phyloP scores from a whole-genome alignment of 2,329 filamentous ascomycete species.

The Sporothrix protearum region DNA sequence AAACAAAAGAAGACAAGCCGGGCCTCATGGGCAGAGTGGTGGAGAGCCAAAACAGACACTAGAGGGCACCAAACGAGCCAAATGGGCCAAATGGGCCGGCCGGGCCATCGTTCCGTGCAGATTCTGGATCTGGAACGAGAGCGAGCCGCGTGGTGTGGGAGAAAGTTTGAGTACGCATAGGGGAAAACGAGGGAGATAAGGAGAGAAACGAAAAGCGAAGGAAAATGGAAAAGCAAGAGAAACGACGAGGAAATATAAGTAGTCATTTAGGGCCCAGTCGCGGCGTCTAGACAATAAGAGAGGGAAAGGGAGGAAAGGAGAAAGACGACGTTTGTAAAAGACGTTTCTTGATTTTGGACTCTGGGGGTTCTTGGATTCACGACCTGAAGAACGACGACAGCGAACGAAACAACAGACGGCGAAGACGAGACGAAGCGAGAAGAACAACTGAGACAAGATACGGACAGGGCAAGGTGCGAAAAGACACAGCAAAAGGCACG shows the following conservation, averaged over 20 bases:
- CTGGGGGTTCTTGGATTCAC: neutral
- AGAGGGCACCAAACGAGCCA: neutral
- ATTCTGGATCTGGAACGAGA: constrained; percentile 25
- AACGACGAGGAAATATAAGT: neutral
- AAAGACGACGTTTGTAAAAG: neutral
- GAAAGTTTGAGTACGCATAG: neutral
- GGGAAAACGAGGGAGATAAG: neutral
- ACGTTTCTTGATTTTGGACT: neutral
- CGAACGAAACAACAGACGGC: neutral
- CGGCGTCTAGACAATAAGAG: neutral
- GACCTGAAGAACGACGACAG: neutral
- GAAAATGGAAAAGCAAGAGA: no score
- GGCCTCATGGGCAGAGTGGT: neutral
- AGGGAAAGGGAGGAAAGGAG: neutral
- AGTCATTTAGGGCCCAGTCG: neutral
- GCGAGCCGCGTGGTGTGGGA: constrained; percentile 15
- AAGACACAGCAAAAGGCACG: neutral
- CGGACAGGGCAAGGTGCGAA: neutral
- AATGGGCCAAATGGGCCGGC: constrained; percentile 27
- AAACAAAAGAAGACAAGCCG: neutral
- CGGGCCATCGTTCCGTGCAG: constrained; percentile 27
- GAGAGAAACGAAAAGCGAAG: neutral
- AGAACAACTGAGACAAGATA: neutral
- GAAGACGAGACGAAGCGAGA: neutral
- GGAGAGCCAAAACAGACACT: neutral